A percentile compares a stretch with the other conserved stretches of the same genome.
Conservation (phyloP, 306 rosid genomes). For the Ormosia emarginata region DNA sequence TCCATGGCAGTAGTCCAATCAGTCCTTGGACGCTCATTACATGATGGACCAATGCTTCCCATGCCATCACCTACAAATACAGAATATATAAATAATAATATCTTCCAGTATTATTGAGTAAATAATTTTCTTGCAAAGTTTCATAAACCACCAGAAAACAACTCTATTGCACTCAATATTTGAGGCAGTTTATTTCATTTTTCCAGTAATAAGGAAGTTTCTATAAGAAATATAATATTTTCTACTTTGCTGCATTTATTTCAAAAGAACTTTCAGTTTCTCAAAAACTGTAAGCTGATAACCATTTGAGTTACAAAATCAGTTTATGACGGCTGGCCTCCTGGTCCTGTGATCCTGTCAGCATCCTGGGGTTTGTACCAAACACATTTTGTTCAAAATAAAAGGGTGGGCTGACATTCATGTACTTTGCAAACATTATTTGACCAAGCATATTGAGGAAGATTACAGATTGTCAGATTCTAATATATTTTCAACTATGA, state of each 20-base stretch:
- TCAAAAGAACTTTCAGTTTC: not conserved
- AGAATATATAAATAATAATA: not conserved
- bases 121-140: not conserved
- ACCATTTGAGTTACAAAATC: not conserved
- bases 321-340: not conserved
- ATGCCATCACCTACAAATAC: slow-evolving; percentile 37
- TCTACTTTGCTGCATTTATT: not conserved
- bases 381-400: not conserved
- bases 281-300: no score
- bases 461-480: no score
- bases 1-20: slow-evolving; percentile 53
- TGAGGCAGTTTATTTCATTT: not conserved
- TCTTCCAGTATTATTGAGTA: not conserved
- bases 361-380: not conserved
- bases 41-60: slow-evolving; percentile 27
- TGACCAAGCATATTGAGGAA: not conserved
- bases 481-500: not conserved
- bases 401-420: not conserved
- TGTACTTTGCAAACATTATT: not conserved
- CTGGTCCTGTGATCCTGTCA: no score
- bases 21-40: slow-evolving; percentile 43
- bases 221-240: not conserved
- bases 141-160: not conserved
- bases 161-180: not conserved
- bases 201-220: not conserved